Evolutionary conservation across 345 rosid genomes (phyloP), one percentile per base, ranked within the genome.

Genomic region (Aquilaria malaccensis): DNA sequence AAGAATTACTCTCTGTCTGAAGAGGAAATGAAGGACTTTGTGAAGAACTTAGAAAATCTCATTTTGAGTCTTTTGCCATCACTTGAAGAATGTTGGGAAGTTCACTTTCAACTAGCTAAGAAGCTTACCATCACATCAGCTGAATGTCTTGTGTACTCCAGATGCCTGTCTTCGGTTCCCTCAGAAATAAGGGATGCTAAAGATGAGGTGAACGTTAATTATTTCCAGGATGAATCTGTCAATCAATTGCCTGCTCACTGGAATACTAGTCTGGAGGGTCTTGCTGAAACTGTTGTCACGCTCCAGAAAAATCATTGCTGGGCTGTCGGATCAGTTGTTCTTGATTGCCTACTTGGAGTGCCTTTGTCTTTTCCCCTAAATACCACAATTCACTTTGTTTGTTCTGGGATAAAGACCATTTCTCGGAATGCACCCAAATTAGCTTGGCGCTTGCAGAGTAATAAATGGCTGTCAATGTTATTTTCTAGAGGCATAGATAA

Each of bases 361-460:
- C 85, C 93, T 52, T 67, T 50, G 13, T 70, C 64, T 66, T 76
- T 89, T 75, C 76, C 47, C 57, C 74, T 84, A 64, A 73, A 75
- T 52, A 66, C 65, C 54, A 69, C 80, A 53, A 66, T 75, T 45
- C 70, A 65, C 63, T 63, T 70, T 60, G 54, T 89, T 33, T 85
- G 88, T 73, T 68, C 69, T 46, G 84, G 77, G 13, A 74, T 89
- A 13, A 75, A 71, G 62, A 75, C 15, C 15, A 80, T 81, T 60
- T 70, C 83, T 51, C 65, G 72, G 66, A 67, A 73, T 71, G 96
- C 93, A 59, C 96, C 93, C 13, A 89, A 81, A 74, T 63, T 86
- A 55, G 65, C 80, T 54, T 89, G 86, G 93, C 96, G 93, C 59
- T 49, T 86, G 69, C 86, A 72, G 60, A 73, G 82, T 73, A 88